Evolutionary conservation across 805 yeast species (phyloP).

Genomic region (Myxozyma vanderwaltii): DNA sequence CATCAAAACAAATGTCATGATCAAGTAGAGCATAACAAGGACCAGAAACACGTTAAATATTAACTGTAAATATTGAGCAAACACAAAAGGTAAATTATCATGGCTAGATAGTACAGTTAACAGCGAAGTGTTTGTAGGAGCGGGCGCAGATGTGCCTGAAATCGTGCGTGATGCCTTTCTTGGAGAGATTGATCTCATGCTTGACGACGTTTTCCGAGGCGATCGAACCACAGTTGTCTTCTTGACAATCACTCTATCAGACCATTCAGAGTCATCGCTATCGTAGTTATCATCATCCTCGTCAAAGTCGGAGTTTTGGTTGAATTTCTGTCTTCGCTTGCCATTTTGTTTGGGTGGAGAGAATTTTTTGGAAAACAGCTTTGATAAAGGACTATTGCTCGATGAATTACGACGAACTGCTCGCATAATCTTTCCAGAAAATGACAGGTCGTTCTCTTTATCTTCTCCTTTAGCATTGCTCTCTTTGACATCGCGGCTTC

Average conservation of each 20-base stretch:
- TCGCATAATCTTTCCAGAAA: constrained; percentile 6
- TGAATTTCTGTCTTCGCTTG: neutral
- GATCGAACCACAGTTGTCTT: constrained; percentile 26
- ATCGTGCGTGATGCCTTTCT: constrained; percentile 10
- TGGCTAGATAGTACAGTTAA: constrained; percentile 27
- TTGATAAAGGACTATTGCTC: constrained; percentile 10
- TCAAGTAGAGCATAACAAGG: constrained; percentile 53
- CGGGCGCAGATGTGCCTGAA: neutral
- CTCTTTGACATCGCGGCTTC: neutral
- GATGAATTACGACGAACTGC: constrained; percentile 6
- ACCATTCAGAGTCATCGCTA: constrained; percentile 26
- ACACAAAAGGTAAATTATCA: constrained; percentile 51
- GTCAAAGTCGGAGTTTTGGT: constrained; percentile 8
- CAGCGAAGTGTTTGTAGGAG: constrained; percentile 4
- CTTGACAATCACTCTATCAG: constrained; percentile 19
- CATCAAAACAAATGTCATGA: constrained; percentile 55
- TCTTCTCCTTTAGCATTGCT: neutral
- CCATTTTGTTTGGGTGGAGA: constrained; percentile 8
- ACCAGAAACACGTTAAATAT: constrained; percentile 58
- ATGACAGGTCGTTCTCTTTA: neutral
- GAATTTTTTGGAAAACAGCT: neutral
- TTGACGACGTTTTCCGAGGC: constrained; percentile 20
- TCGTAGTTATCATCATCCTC: constrained; percentile 15
- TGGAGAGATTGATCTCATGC: constrained; percentile 36
- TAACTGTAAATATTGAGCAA: constrained; percentile 66